phyloP scores from a whole-genome alignment of 2,329 filamentous ascomycete genomes.

The Xylaria sp. region DNA sequence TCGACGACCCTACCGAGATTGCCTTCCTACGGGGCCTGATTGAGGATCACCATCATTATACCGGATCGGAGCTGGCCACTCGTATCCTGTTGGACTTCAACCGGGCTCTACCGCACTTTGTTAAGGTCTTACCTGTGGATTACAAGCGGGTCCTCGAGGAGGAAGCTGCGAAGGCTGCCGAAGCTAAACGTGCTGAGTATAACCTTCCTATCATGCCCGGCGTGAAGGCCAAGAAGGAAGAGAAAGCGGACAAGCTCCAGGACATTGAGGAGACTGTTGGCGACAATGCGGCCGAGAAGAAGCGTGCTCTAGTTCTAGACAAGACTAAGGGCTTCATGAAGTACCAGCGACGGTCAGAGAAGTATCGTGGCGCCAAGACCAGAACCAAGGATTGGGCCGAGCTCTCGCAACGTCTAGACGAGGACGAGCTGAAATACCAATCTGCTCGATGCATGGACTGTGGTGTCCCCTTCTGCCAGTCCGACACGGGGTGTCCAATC shows the following conservation, averaged over 20 bases:
- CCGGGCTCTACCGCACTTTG: conserved; percentile 83
- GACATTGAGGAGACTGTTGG: conserved; percentile 93
- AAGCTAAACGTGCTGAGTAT: conserved; percentile 83
- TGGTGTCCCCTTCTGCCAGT: conserved; percentile 97
- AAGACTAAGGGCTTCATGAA: conserved; percentile 99
- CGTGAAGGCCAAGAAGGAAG: conserved; percentile 64
- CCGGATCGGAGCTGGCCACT: conserved; percentile 90
- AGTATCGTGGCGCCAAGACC: conserved; percentile 83
- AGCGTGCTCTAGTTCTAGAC: conserved; percentile 88
- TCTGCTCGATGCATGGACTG: conserved; percentile 98
- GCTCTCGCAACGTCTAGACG: conserved; percentile 81
- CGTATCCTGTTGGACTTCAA: conserved; percentile 95
- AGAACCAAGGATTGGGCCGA: conserved; percentile 93
- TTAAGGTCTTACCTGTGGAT: conserved; percentile 92
- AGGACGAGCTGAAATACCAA: conserved; percentile 96
- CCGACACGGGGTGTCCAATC: conserved; percentile 92
- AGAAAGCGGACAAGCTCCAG: conserved; percentile 70
- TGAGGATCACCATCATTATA: conserved; percentile 98
- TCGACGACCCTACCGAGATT: conserved; percentile 86
- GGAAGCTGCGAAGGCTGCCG: conserved; percentile 81
- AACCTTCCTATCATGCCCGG: conserved; percentile 77
- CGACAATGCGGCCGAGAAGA: conserved; percentile 84
- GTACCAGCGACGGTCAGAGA: conserved; percentile 89
- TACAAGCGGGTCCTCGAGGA: conserved; percentile 93
- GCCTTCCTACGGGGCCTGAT: conserved; percentile 88